A percentile compares a stretch with the other conserved stretches of the same genome.
phyloP scores from a whole-genome alignment of 306 rosid species.

The Vigna trinervia region DNA sequence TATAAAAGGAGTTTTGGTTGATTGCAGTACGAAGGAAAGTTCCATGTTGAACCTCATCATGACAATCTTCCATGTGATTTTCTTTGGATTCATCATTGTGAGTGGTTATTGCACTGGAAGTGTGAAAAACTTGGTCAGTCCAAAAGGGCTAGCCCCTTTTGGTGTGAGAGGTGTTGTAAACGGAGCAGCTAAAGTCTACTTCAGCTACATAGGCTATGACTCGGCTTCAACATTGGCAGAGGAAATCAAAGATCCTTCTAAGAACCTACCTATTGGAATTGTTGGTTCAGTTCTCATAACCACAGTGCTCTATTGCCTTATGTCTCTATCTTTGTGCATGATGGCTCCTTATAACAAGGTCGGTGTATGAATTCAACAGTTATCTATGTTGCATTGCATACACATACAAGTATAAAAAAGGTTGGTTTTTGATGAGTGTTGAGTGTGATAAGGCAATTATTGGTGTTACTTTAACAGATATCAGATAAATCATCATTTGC shows the following conservation, averaged over 20 bases:
- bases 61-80: slow-evolving; percentile 85
- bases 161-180: slow-evolving; percentile 77
- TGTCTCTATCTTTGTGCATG: slow-evolving; percentile 79
- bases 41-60: slow-evolving; percentile 77
- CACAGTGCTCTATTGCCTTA: slow-evolving; percentile 82
- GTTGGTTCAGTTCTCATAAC: slow-evolving; percentile 91
- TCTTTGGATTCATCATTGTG: slow-evolving; percentile 84
- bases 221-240: slow-evolving; percentile 97
- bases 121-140: slow-evolving; percentile 67
- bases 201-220: slow-evolving; percentile 93
- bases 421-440: neutral
- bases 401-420: neutral
- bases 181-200: slow-evolving; percentile 90
- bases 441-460: slow-evolving; percentile 18
- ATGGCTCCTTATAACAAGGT: slow-evolving; percentile 85
- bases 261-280: slow-evolving; percentile 81
- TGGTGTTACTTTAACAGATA: slow-evolving; percentile 55
- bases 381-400: neutral
- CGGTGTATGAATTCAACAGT: neutral
- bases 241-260: slow-evolving; percentile 76
- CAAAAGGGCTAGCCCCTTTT: slow-evolving; percentile 73
- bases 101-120: slow-evolving; percentile 77
- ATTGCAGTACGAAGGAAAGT: slow-evolving; percentile 92
- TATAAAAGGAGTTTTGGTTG: neutral
- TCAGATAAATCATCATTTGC: slow-evolving; percentile 69